Percentiles rank a stretch among this genome's conserved stretches.
phyloP scores from a whole-genome alignment of 805 yeast species.

The Lipomyces lipofer region DNA sequence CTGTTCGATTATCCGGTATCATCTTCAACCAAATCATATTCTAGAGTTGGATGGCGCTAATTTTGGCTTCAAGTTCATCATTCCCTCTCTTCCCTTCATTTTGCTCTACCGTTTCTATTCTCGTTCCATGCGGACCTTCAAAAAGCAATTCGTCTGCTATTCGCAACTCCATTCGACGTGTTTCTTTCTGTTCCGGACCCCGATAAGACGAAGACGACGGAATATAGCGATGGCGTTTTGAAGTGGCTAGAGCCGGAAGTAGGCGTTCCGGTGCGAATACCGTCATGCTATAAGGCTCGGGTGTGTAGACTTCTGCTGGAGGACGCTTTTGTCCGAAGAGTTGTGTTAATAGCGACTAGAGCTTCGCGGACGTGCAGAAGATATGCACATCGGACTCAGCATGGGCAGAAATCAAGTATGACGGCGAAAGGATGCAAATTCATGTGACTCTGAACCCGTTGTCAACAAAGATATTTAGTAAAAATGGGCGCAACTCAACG shows the following conservation, averaged over 20 bases:
- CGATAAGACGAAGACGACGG: neutral
- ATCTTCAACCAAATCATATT: too few relatives aligned
- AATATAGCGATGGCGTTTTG: slow-evolving; percentile 1
- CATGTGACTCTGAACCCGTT: slow-evolving; percentile 6
- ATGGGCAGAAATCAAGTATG: slow-evolving; percentile 22
- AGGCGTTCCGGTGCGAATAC: slow-evolving; percentile 17
- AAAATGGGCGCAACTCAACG: slow-evolving; percentile 26
- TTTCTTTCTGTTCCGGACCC: neutral
- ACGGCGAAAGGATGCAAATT: slow-evolving; percentile 28
- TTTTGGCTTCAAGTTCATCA: too few relatives aligned
- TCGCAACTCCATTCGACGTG: slow-evolving; percentile 8
- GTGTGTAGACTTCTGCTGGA: neutral
- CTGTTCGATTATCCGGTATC: slow-evolving; percentile 12
- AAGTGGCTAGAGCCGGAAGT: slow-evolving; percentile 12
- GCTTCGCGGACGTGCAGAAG: slow-evolving; percentile 1
- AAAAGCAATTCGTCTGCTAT: neutral
- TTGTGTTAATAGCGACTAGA: neutral
- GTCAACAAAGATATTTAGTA: slow-evolving; percentile 12
- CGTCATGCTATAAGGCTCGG: slow-evolving; percentile 18
- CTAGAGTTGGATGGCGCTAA: too few relatives aligned
- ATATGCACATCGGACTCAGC: neutral
- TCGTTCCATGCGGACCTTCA: slow-evolving; percentile 7
- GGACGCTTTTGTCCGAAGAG: too few relatives aligned
- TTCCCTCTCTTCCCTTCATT: too few relatives aligned
- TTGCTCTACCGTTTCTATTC: slow-evolving; percentile 13